phyloP scores from a whole-genome alignment of 2,329 filamentous ascomycete genomes.

The Colletotrichum sp. region DNA sequence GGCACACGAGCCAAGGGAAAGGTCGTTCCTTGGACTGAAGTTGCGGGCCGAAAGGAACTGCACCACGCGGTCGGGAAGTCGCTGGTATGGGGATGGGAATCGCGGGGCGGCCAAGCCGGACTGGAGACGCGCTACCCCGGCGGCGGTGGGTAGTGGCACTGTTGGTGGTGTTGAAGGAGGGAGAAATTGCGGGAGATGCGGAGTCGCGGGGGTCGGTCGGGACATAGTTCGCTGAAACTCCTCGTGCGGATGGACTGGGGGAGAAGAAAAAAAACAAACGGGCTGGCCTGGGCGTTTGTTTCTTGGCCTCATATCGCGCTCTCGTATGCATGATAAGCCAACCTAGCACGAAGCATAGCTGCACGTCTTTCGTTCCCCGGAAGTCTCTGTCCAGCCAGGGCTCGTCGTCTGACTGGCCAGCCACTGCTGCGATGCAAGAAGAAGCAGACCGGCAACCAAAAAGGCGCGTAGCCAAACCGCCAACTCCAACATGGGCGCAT shows the following conservation, averaged over 20 bases:
- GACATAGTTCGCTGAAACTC: slow-evolving; percentile 18
- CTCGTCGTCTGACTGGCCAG: background rate
- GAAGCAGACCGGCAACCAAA: background rate
- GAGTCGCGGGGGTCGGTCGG: slow-evolving; percentile 12
- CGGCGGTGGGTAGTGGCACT: background rate
- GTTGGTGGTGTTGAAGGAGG: background rate
- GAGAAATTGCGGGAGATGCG: slow-evolving; percentile 13
- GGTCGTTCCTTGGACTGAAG: background rate
- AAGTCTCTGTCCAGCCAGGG: background rate
- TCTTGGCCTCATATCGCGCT: background rate
- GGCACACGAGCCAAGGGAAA: background rate
- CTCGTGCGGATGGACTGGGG: background rate
- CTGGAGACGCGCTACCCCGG: background rate
- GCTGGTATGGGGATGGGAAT: background rate
- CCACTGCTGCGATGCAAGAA: background rate
- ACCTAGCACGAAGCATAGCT: background rate
- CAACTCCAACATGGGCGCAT: background rate
- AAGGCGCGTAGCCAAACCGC: background rate
- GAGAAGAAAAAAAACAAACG: background rate
- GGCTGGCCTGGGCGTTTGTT: background rate
- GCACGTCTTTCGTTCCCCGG: background rate
- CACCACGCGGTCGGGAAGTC: background rate
- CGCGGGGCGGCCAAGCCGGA: slow-evolving; percentile 15
- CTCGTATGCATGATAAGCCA: background rate
- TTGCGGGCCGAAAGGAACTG: background rate